Evolutionary conservation across 2,329 filamentous ascomycete species (phyloP), one percentile per base, ranked within the genome.

Genomic region (Tothia fuscella): DNA sequence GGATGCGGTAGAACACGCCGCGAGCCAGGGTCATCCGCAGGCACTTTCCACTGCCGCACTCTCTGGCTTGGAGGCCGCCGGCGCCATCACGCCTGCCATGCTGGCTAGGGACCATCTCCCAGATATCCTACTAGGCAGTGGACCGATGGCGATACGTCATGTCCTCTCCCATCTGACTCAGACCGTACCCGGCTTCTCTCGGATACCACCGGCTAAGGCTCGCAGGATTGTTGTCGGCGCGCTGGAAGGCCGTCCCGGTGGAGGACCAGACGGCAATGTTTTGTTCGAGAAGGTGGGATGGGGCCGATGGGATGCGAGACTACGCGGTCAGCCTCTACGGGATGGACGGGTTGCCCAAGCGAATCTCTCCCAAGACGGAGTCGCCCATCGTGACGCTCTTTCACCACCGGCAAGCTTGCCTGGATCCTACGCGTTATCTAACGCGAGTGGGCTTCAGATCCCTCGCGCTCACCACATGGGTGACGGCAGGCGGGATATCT

Each of bases 241-340:
- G 46, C 66, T 96, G 50, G 89, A 96, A 65, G 82, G 83, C 52
- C 80, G 83, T 52, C 67, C 68, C n/a, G 69, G 65, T 35, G 71
- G 69, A 42, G 71, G 69, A 36, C 57, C 73, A 47, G 70, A 79
- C 47, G 79, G 80, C 50, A 79, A 85, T 51, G 80, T 91, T 53
- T 72, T 80, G 56, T 96, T 93, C 57, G 83, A 93, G 61, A 96
- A 96, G 70, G 86, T 95, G 45, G 89, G 89, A 56, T 96, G 89
- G 89, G 91, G 91, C 46, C 78, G 87, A 50, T 98, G 89, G 89
- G 83, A 93, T 61, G 91, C 88, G 47, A 78, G 78, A 56, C 72
- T 76, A 57, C 77, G 77, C 52, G 83, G 80, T 42, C 74, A 83
- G 47, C 65, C 72, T 32, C 53, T 65, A 47, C 66, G 69, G 48